These are phyloP conservation scores for Dentipellis sp. DNA, from an alignment of 768 basidiomycete genomes.

Conservation along the genomic window DNA sequence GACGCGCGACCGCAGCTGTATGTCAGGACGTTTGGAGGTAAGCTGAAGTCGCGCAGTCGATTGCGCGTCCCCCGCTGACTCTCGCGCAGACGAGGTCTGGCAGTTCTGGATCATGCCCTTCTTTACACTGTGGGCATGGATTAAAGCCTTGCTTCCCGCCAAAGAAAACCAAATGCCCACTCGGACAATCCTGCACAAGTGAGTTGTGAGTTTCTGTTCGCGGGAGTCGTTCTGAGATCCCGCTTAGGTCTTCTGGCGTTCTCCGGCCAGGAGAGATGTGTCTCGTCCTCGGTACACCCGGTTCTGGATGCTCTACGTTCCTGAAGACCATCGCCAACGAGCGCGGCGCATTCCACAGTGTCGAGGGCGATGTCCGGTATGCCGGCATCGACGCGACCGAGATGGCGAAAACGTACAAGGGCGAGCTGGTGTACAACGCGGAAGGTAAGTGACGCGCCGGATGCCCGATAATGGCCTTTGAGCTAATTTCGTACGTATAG, in stretches of 20 bases:
- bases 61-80: background rate
- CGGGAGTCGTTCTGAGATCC: constrained; percentile 42
- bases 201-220: background rate
- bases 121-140: background rate
- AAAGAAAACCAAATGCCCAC: constrained; percentile 1
- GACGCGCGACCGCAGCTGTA: constrained; percentile 32
- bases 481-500: constrained; percentile 28
- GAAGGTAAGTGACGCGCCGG: constrained; percentile 39
- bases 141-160: constrained; percentile 3
- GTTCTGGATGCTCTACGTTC: constrained; percentile 78
- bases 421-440: constrained; percentile 74
- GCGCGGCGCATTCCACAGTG: constrained; percentile 50
- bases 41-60: constrained; percentile 9
- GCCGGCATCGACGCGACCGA: constrained; percentile 72
- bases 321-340: constrained; percentile 78
- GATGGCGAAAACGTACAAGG: constrained; percentile 72
- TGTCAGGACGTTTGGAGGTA: constrained; percentile 54
- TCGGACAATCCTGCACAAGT: constrained; percentile 10
- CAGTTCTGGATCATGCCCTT: constrained; percentile 13
- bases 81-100: constrained; percentile 11
- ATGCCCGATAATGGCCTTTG: background rate
- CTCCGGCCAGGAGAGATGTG: constrained; percentile 14
- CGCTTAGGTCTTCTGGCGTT: constrained; percentile 58
- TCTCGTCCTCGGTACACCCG: constrained; percentile 27
- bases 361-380: constrained; percentile 70